Conservation (phyloP, 164 flowering plant genomes). For the Warburgia ugandensis region DNA sequence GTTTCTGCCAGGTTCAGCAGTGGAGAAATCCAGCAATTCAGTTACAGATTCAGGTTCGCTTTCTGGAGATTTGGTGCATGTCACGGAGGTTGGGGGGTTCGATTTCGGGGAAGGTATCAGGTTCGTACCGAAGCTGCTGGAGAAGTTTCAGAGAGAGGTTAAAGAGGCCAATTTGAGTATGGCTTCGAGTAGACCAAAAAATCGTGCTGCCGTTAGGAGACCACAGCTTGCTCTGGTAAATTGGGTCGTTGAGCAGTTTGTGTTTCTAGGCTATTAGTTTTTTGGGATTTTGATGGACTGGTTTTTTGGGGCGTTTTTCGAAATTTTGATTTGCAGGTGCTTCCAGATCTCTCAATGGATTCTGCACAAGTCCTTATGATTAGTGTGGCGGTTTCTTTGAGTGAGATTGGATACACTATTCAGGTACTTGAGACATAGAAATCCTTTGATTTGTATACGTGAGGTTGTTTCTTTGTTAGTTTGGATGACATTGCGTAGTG, state of each 20-base stretch:
- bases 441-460: background rate
- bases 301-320: slow-evolving; percentile 4
- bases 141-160: slow-evolving; percentile 46
- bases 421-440: slow-evolving; percentile 40
- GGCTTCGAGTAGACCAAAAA: slow-evolving; percentile 22
- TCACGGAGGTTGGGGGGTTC: slow-evolving; percentile 43
- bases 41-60: slow-evolving; percentile 5
- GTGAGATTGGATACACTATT: slow-evolving; percentile 69
- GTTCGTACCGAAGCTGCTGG: slow-evolving; percentile 49
- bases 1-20: slow-evolving; percentile 60
- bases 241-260: background rate
- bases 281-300: background rate
- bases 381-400: slow-evolving; percentile 67
- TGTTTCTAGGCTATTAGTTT: background rate
- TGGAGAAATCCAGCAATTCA: slow-evolving; percentile 36
- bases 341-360: slow-evolving; percentile 70
- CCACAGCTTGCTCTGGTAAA: slow-evolving; percentile 92
- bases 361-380: slow-evolving; percentile 70
- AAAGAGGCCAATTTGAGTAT: slow-evolving; percentile 23
- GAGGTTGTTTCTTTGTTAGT: background rate
- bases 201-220: slow-evolving; percentile 53
- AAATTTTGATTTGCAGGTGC: slow-evolving; percentile 52
- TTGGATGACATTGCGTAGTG: background rate
- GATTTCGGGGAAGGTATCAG: slow-evolving; percentile 72
- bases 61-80: slow-evolving; percentile 24